Evolutionary conservation across 2,329 filamentous ascomycete genomes (phyloP).

Genomic region (Scedosporium boydii): DNA sequence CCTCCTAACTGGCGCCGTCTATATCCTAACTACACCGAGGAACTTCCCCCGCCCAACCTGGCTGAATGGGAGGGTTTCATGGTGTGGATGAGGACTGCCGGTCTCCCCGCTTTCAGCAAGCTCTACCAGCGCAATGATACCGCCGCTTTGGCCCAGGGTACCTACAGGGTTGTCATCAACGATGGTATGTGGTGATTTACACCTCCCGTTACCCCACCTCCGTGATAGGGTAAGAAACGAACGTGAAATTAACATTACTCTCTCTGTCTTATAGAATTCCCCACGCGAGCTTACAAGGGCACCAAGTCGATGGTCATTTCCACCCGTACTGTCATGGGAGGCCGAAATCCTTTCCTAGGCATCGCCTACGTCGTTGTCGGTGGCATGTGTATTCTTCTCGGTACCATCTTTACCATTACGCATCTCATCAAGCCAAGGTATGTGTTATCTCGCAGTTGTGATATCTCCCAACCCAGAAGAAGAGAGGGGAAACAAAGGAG

Average conservation of each 20-base stretch:
- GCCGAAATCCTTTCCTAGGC: slow-evolving; percentile 88
- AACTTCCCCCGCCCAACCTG: slow-evolving; percentile 60
- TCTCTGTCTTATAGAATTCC: slow-evolving; percentile 55
- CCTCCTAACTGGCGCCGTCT: slow-evolving; percentile 76
- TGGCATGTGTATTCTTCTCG: slow-evolving; percentile 83
- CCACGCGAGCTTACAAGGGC: slow-evolving; percentile 67
- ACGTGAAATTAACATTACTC: neutral
- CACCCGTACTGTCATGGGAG: slow-evolving; percentile 86
- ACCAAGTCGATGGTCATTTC: slow-evolving; percentile 86
- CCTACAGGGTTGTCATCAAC: slow-evolving; percentile 67
- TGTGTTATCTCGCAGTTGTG: slow-evolving; percentile 4
- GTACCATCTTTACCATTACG: slow-evolving; percentile 77
- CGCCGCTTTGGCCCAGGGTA: slow-evolving; percentile 55
- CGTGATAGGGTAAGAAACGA: neutral
- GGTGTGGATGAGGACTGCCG: slow-evolving; percentile 98
- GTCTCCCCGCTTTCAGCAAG: slow-evolving; percentile 90
- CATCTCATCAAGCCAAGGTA: slow-evolving; percentile 87
- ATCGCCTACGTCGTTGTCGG: slow-evolving; percentile 94
- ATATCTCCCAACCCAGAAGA: neutral
- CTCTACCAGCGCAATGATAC: slow-evolving; percentile 75
- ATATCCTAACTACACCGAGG: slow-evolving; percentile 61
- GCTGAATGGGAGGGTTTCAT: slow-evolving; percentile 76
- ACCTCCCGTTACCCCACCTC: neutral
- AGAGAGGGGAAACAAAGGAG: neutral
- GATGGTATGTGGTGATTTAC: slow-evolving; percentile 54